Conservation (phyloP, 108 stramenopile genomes). For the Nitzschia sp. region DNA sequence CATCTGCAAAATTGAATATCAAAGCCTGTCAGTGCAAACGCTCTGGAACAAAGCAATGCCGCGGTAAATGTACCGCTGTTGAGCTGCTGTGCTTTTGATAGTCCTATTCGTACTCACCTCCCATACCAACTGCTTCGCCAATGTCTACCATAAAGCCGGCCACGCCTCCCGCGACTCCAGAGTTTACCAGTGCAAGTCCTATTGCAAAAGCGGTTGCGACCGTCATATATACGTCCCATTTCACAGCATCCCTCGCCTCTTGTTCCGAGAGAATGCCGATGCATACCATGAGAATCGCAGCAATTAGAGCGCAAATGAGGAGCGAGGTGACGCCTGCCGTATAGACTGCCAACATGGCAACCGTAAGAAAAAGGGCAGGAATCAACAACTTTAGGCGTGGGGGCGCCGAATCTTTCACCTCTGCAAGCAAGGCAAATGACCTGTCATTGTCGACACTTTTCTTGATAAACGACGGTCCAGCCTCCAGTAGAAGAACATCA, state of each 20-base stretch:
- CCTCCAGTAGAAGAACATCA: conserved; percentile 82
- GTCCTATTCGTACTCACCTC: conserved; percentile 28
- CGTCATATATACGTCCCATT: conserved; percentile 83
- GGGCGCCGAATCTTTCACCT: conserved; percentile 84
- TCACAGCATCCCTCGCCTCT: conserved; percentile 77
- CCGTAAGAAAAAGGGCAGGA: conserved; percentile 62
- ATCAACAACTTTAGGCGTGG: conserved; percentile 69
- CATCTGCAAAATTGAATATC: conserved; percentile 36
- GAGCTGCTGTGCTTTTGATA: background rate
- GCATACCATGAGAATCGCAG: conserved; percentile 61
- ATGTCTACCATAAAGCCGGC: conserved; percentile 57
- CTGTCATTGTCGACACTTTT: conserved; percentile 55
- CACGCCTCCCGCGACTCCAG: conserved; percentile 71
- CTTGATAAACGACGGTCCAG: conserved; percentile 77
- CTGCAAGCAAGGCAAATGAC: conserved; percentile 77
- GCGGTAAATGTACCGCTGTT: background rate
- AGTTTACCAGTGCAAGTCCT: conserved; percentile 73
- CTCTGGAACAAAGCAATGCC: background rate
- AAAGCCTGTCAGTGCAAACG: no score
- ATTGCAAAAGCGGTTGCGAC: conserved; percentile 85
- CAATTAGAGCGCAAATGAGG: conserved; percentile 61
- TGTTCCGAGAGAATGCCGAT: conserved; percentile 80
- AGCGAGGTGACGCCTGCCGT: conserved; percentile 56
- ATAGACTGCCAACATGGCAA: conserved; percentile 49
- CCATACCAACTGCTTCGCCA: conserved; percentile 56